phyloP scores from a whole-genome alignment of 257 asterid genomes.

The Cordia subcordata region DNA sequence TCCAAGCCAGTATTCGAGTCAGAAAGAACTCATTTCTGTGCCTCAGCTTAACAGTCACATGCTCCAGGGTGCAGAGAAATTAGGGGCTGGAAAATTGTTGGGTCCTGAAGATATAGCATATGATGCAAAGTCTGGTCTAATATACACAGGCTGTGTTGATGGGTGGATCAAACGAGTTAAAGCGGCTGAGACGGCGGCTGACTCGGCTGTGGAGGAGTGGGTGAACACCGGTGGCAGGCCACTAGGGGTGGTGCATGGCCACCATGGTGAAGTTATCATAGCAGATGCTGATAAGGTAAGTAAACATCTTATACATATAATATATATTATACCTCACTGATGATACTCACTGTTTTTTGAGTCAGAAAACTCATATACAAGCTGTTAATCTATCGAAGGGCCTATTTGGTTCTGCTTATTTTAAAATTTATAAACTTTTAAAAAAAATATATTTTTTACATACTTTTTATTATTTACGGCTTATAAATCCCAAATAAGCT shows the following conservation, averaged over 20 bases:
- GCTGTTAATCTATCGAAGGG: too few species aligned
- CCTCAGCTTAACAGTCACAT: conserved; percentile 42
- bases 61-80: conserved; percentile 51
- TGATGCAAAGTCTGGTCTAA: conserved; percentile 41
- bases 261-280: conserved; percentile 56
- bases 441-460: too few species aligned
- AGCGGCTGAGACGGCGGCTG: conserved; percentile 41
- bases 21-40: conserved; percentile 12
- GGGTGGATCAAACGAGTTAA: conserved; percentile 70
- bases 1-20: conserved; percentile 38
- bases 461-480: too few species aligned
- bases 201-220: conserved; percentile 60
- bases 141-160: conserved; percentile 70
- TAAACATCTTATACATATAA: too few species aligned
- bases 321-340: too few species aligned
- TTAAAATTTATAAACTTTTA: too few species aligned
- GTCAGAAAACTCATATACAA: too few species aligned
- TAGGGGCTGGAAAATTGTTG: conserved; percentile 52
- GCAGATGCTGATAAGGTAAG: conserved; percentile 72
- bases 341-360: too few species aligned
- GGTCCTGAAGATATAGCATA: conserved; percentile 78
- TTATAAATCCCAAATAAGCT: too few species aligned
- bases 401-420: too few species aligned
- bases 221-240: conserved; percentile 90
- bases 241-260: conserved; percentile 62